Percentiles rank a stretch among this genome's conserved stretches.
These are phyloP conservation scores for Sapria himalayana DNA, from an alignment of 345 rosid genomes.

Conservation along the genomic window DNA sequence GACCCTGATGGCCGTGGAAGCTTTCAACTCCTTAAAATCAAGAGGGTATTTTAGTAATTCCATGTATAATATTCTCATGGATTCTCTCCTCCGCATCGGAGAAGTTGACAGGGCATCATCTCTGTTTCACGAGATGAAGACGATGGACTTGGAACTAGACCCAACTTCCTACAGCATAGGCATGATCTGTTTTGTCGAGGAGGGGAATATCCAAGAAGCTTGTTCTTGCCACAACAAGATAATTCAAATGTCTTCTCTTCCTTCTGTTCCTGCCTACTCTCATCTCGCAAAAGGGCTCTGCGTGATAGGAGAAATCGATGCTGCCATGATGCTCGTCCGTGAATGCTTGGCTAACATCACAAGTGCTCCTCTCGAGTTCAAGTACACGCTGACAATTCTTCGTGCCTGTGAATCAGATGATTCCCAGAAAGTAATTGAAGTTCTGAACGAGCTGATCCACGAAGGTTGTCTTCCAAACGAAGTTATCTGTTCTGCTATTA, in stretches of 20 bases:
- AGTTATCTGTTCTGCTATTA: slow-evolving; percentile 39
- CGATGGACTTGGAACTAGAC: slow-evolving; percentile 26
- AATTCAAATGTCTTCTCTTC: slow-evolving; percentile 45
- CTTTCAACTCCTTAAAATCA: slow-evolving; percentile 30
- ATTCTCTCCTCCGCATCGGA: slow-evolving; percentile 29
- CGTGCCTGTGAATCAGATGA: slow-evolving; percentile 37
- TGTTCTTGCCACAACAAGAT: slow-evolving; percentile 52
- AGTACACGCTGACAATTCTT: slow-evolving; percentile 35
- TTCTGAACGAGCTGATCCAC: slow-evolving; percentile 52
- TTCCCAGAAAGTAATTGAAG: slow-evolving; percentile 40
- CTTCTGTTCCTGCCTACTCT: slow-evolving; percentile 41
- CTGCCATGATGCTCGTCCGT: slow-evolving; percentile 57
- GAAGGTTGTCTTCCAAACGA: slow-evolving; percentile 38
- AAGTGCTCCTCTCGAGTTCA: slow-evolving; percentile 62
- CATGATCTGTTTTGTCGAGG: slow-evolving; percentile 31
- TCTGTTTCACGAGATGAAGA: slow-evolving; percentile 34
- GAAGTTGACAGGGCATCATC: slow-evolving; percentile 36
- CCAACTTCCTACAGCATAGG: slow-evolving; percentile 36
- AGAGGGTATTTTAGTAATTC: slow-evolving; percentile 39
- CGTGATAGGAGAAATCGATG: slow-evolving; percentile 67
- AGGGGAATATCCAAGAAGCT: slow-evolving; percentile 37
- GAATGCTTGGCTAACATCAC: slow-evolving; percentile 57
- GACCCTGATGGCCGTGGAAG: slow-evolving; percentile 29
- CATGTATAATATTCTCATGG: slow-evolving; percentile 48
- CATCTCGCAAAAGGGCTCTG: slow-evolving; percentile 56